Conservation (phyloP, 2,329 filamentous ascomycete genomes). For the Dichotomopilus funicola region DNA sequence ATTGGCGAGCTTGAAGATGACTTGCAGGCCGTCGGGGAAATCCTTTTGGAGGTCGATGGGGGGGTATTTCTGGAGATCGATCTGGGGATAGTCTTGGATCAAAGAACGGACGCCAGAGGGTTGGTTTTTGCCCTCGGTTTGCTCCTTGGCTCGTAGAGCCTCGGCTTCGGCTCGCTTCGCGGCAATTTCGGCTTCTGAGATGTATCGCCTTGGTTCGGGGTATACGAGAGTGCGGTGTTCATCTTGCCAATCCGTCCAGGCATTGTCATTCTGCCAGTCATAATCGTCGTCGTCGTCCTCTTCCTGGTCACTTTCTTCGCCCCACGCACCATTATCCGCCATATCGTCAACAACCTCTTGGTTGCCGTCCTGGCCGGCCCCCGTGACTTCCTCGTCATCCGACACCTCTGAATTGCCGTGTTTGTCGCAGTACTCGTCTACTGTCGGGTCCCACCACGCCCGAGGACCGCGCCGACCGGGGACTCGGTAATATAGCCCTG, state of each 20-base stretch:
- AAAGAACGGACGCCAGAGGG: no score
- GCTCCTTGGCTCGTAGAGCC: no score
- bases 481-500: conserved; percentile 10
- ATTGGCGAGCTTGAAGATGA: conserved; percentile 58
- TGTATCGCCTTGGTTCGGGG: conserved; percentile 16
- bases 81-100: not conserved
- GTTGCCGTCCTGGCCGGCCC: no score
- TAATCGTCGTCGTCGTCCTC: not conserved
- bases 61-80: not conserved
- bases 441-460: conserved; percentile 6
- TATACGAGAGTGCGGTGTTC: conserved; percentile 18
- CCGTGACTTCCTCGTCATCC: not conserved
- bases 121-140: no score
- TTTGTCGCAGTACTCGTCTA: not conserved
- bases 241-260: conserved; percentile 13
- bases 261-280: conserved; percentile 9
- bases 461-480: conserved; percentile 8
- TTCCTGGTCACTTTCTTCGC: not conserved
- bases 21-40: conserved; percentile 38
- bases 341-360: not conserved
- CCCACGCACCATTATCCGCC: not conserved
- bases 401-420: not conserved
- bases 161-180: not conserved
- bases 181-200: conserved; percentile 1
- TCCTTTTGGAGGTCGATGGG: not conserved